Conservation (phyloP, 2,329 filamentous ascomycete genomes). For the Fusarium cicatricum region DNA sequence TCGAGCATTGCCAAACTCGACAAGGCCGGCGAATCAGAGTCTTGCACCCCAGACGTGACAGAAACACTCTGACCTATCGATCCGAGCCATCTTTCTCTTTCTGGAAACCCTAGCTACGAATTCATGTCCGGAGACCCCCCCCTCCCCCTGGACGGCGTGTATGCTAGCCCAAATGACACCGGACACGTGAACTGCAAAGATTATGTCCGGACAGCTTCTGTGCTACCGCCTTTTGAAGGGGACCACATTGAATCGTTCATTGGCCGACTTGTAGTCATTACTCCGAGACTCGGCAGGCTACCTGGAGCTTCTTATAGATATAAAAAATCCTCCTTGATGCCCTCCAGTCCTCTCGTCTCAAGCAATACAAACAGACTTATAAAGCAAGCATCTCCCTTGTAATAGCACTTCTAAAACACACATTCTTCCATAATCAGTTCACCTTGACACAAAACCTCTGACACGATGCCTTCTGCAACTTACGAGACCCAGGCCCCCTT, state of each 20-base stretch:
- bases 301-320: not conserved
- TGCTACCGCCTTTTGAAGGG: no score
- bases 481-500: not conserved
- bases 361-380: not conserved
- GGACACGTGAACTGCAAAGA: not conserved
- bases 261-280: not conserved
- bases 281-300: not conserved
- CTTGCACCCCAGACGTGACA: not conserved
- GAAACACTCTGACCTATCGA: not conserved
- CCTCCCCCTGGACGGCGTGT: not conserved
- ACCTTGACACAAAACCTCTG: no score
- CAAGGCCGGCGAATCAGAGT: not conserved
- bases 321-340: no score
- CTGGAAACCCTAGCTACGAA: not conserved
- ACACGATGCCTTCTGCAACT: slow-evolving; percentile 12
- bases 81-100: not conserved
- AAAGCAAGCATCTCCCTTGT: not conserved
- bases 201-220: not conserved
- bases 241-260: not conserved
- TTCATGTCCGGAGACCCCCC: not conserved
- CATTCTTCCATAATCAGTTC: no score
- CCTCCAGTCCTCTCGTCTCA: not conserved
- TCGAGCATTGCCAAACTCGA: no score
- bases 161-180: not conserved
- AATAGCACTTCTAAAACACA: not conserved